A percentile compares a stretch with the other conserved stretches of the same genome.
Evolutionary conservation across 73 alveolate genomes (phyloP).

Genomic region (Paramecium sexaurelia): DNA sequence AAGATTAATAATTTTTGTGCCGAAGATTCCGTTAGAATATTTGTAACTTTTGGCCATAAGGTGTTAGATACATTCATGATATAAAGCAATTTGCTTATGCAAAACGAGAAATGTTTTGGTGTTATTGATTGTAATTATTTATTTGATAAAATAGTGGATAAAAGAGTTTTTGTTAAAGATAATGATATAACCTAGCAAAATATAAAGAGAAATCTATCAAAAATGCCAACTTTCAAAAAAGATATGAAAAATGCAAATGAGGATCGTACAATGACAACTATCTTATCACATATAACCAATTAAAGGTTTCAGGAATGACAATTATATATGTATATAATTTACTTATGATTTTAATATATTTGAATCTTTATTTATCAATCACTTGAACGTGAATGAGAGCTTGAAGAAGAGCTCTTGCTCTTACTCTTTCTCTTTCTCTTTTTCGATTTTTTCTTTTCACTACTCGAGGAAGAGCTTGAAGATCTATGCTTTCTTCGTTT

Average conservation of each 20-base stretch:
- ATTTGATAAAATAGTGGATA: slow-evolving; percentile 10
- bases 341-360: not conserved
- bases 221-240: slow-evolving; percentile 53
- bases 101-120: slow-evolving; percentile 42
- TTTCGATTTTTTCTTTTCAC: slow-evolving; percentile 53
- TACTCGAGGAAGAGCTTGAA: slow-evolving; percentile 40
- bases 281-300: slow-evolving; percentile 35
- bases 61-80: slow-evolving; percentile 31
- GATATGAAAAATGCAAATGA: not conserved
- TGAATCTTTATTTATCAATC: slow-evolving; percentile 40
- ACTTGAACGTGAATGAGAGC: slow-evolving; percentile 44
- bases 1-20: slow-evolving; percentile 53
- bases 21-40: slow-evolving; percentile 47
- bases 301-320: slow-evolving; percentile 38
- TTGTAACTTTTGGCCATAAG: slow-evolving; percentile 57
- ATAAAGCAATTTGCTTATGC: not conserved
- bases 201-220: not conserved
- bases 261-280: slow-evolving; percentile 23
- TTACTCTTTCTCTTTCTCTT: slow-evolving; percentile 1
- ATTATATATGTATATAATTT: not conserved
- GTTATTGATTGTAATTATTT: slow-evolving; percentile 24
- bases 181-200: not conserved
- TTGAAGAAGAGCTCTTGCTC: slow-evolving; percentile 3
- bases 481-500: slow-evolving; percentile 36
- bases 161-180: slow-evolving; percentile 18